Evolutionary conservation across 208 protist species (phyloP).

Genomic region (Trypanosoma conorhini): DNA sequence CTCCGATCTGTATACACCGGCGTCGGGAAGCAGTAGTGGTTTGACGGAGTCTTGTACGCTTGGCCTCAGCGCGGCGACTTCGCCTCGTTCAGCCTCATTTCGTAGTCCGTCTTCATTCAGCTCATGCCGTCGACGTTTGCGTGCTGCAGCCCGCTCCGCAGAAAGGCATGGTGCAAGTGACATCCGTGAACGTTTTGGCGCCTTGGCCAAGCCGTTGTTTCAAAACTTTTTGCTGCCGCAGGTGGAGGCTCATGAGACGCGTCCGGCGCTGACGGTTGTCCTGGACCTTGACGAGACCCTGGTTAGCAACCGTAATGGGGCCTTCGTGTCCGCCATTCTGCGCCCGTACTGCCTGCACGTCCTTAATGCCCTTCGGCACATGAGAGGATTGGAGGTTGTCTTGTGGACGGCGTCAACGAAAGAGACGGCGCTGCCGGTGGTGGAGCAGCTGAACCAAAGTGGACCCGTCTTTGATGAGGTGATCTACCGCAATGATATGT

Average conservation of each 20-base stretch:
- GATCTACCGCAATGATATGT: slow-evolving; percentile 85
- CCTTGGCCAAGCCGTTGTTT: slow-evolving; percentile 58
- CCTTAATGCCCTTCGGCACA: slow-evolving; percentile 83
- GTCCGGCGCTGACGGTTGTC: slow-evolving; percentile 84
- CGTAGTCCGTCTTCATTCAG: neutral
- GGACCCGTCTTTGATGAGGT: slow-evolving; percentile 87
- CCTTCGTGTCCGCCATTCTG: slow-evolving; percentile 59
- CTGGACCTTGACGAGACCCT: slow-evolving; percentile 94
- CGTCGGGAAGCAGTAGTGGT: slow-evolving; percentile 9
- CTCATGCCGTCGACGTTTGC: slow-evolving; percentile 29
- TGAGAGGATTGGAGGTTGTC: slow-evolving; percentile 88
- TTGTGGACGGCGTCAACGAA: slow-evolving; percentile 93
- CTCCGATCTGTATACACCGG: neutral
- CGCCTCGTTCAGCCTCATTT: neutral
- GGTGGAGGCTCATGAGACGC: slow-evolving; percentile 46
- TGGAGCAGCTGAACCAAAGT: slow-evolving; percentile 74
- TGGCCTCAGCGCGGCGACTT: neutral
- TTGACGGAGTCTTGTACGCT: slow-evolving; percentile 4
- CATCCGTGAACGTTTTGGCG: slow-evolving; percentile 13
- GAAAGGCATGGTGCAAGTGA: slow-evolving; percentile 16
- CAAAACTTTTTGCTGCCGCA: slow-evolving; percentile 52
- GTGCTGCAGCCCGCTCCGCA: slow-evolving; percentile 18
- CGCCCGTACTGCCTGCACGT: slow-evolving; percentile 89
- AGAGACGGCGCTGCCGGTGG: slow-evolving; percentile 81
- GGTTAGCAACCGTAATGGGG: slow-evolving; percentile 81